Percentiles rank a stretch among this genome's conserved stretches.
phyloP scores from a whole-genome alignment of 495 filamentous ascomycete species.

The Neurospora cerealis region DNA sequence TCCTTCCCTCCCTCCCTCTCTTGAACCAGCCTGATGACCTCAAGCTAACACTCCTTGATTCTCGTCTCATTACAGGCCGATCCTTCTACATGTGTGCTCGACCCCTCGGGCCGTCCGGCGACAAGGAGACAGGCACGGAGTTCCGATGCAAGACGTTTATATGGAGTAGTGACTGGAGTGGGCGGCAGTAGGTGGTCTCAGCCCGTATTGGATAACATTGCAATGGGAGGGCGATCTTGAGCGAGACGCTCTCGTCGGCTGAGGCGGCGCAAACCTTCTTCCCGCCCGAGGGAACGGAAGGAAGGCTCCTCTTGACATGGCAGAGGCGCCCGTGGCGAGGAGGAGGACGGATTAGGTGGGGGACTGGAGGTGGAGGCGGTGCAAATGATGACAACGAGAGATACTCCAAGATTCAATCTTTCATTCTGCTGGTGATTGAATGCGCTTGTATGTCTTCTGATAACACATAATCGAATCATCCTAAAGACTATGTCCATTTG shows the following conservation, averaged over 20 bases:
- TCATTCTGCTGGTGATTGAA: neutral
- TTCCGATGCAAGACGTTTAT: conserved; percentile 86
- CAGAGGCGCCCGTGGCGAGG: conserved; percentile 31
- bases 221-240: conserved; percentile 23
- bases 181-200: conserved; percentile 2
- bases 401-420: neutral
- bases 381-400: neutral
- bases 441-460: neutral
- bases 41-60: neutral
- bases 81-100: conserved; percentile 81
- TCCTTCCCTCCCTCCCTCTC: neutral
- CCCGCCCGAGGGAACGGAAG: conserved; percentile 38
- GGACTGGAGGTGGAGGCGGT: neutral
- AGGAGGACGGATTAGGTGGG: conserved; percentile 11
- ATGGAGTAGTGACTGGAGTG: conserved; percentile 77
- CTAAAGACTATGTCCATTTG: neutral
- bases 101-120: conserved; percentile 71
- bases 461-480: neutral
- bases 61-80: conserved; percentile 39
- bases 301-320: conserved; percentile 37
- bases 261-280: conserved; percentile 22
- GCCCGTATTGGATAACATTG: neutral
- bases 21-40: neutral
- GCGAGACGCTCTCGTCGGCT: conserved; percentile 19
- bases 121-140: conserved; percentile 69